phyloP scores from a whole-genome alignment of 129 eudicot species.

The Chrysanthemum makinoi region DNA sequence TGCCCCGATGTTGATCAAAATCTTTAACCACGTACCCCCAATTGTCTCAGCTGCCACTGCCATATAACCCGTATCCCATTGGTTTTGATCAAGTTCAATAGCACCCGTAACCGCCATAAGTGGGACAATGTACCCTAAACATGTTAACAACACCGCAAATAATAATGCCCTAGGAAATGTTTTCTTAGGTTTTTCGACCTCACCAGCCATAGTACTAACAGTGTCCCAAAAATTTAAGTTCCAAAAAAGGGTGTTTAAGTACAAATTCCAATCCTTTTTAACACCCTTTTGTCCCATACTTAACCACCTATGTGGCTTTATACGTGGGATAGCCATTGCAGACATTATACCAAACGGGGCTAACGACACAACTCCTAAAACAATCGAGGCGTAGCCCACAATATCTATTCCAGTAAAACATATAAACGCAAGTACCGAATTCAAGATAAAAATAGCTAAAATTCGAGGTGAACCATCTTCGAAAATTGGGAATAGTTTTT shows the following conservation, averaged over 20 bases:
- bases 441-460: not conserved
- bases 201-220: not conserved
- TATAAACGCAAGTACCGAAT: not conserved
- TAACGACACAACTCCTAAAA: constrained; percentile 38
- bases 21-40: constrained; percentile 40
- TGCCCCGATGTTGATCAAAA: constrained; percentile 29
- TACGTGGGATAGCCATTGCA: constrained; percentile 37
- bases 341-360: constrained; percentile 47
- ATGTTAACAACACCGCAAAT: not conserved
- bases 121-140: not conserved
- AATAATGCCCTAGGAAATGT: not conserved
- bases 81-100: not conserved
- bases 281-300: constrained; percentile 26
- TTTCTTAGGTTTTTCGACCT: not conserved
- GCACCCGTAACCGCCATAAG: not conserved
- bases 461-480: not conserved
- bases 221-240: constrained; percentile 9
- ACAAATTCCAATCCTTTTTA: not conserved
- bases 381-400: constrained; percentile 13
- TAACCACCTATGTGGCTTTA: constrained; percentile 44
- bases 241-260: not conserved
- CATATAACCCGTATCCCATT: constrained; percentile 19
- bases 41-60: constrained; percentile 37
- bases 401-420: not conserved
- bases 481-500: constrained; percentile 37